Conservation (phyloP, 768 basidiomycete genomes). For the Tulasnella sp. region DNA sequence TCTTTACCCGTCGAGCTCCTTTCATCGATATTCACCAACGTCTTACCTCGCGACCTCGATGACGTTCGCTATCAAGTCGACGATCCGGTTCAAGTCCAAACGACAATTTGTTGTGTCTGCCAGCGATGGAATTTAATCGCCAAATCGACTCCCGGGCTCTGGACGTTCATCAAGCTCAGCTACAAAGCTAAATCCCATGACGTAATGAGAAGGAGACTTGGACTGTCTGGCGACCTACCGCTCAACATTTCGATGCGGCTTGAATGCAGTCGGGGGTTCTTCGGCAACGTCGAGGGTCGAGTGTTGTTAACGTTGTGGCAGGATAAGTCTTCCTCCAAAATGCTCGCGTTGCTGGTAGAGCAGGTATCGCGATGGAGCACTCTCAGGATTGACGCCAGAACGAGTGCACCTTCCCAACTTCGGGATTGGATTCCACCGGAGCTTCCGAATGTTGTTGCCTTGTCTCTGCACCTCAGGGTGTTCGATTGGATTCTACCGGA, state of each 20-base stretch:
- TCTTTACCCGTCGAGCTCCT: background rate
- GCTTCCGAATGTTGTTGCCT: background rate
- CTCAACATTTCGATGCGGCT: background rate
- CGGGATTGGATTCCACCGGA: background rate
- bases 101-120: background rate
- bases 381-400: background rate
- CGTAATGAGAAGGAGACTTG: background rate
- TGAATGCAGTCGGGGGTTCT: too few species aligned
- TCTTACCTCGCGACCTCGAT: background rate
- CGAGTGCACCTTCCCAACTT: background rate
- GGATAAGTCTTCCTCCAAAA: background rate
- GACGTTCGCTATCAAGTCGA: background rate
- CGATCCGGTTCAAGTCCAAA: background rate
- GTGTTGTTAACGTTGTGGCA: background rate
- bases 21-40: background rate
- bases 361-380: background rate
- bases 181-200: background rate
- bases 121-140: background rate
- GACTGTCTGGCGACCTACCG: background rate
- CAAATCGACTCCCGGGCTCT: background rate
- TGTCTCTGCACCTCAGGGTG: background rate
- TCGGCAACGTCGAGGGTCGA: too few species aligned
- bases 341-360: background rate
- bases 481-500: background rate
- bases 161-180: background rate